These are phyloP conservation scores for Epithemia pelagica DNA, from an alignment of 108 stramenopile species.

Conservation along the genomic window DNA sequence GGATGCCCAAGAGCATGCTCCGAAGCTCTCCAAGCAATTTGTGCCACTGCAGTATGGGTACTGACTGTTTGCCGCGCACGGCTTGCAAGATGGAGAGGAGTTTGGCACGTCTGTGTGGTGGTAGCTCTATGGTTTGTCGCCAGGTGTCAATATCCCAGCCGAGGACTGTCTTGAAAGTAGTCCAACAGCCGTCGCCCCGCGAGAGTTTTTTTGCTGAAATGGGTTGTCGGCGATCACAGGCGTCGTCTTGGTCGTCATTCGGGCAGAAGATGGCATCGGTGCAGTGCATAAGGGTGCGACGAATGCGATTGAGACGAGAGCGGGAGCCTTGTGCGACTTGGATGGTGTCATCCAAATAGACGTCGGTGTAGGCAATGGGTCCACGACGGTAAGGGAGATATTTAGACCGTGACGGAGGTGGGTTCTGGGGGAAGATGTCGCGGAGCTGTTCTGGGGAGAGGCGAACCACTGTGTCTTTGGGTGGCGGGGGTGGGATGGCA, in stretches of 20 bases:
- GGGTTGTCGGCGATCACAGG: slow-evolving; percentile 4
- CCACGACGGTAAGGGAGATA: neutral
- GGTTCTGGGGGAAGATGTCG: neutral
- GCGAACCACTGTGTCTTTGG: neutral
- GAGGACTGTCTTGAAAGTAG: slow-evolving; percentile 10
- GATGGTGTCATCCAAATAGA: slow-evolving; percentile 37
- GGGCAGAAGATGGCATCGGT: slow-evolving; percentile 10
- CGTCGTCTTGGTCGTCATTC: neutral
- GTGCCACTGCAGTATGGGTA: slow-evolving; percentile 19
- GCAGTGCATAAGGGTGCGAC: slow-evolving; percentile 14
- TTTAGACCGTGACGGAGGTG: too few species aligned
- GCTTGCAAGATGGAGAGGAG: neutral
- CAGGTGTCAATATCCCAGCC: neutral
- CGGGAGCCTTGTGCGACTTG: slow-evolving; percentile 15
- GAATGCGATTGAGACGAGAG: neutral
- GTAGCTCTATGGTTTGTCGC: neutral
- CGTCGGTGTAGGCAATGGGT: slow-evolving; percentile 12
- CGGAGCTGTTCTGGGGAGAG: neutral
- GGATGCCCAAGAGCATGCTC: slow-evolving; percentile 31
- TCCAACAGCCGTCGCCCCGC: slow-evolving; percentile 26
- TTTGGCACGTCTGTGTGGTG: neutral
- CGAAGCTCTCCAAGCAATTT: slow-evolving; percentile 32
- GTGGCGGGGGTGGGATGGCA: neutral
- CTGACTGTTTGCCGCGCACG: neutral
- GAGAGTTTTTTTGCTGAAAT: neutral